A percentile compares a stretch with the other conserved stretches of the same genome.
phyloP scores from a whole-genome alignment of 1,139 yeast genomes.

The Ashbya aceris region DNA sequence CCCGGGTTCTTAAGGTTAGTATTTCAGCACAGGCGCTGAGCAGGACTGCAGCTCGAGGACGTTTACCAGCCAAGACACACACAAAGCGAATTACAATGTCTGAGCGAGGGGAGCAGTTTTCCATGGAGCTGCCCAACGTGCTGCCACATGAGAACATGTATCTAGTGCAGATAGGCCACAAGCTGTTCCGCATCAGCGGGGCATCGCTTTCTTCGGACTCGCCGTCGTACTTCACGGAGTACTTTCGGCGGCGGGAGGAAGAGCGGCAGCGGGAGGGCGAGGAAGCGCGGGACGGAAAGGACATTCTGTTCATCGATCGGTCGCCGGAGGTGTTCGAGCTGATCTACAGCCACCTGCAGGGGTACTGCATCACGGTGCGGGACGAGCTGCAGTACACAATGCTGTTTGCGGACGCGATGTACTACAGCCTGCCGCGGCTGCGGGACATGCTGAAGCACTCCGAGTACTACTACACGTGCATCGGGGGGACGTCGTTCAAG shows the following conservation, averaged over 20 bases:
- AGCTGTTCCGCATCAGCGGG: slow-evolving; percentile 54
- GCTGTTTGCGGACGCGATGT: slow-evolving; percentile 63
- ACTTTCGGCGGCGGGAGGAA: slow-evolving; percentile 27
- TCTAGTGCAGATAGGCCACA: slow-evolving; percentile 64
- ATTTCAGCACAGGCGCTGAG: not conserved
- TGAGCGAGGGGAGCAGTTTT: slow-evolving; percentile 1
- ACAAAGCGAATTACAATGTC: not conserved
- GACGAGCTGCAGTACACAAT: slow-evolving; percentile 54
- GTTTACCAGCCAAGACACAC: not conserved
- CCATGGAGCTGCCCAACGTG: slow-evolving; percentile 40
- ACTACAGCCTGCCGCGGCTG: slow-evolving; percentile 56
- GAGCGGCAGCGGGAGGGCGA: slow-evolving; percentile 9
- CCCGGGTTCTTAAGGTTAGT: no score
- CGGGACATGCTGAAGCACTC: slow-evolving; percentile 41
- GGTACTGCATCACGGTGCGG: slow-evolving; percentile 53
- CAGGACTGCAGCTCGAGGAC: not conserved
- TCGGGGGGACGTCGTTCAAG: slow-evolving; percentile 55
- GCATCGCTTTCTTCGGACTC: slow-evolving; percentile 78
- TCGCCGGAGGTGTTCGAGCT: slow-evolving; percentile 61
- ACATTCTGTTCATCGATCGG: slow-evolving; percentile 59
- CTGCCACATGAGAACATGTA: slow-evolving; percentile 61
- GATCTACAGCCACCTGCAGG: slow-evolving; percentile 67
- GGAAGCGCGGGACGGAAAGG: not conserved
- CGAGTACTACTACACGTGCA: slow-evolving; percentile 46
- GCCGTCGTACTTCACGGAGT: slow-evolving; percentile 42